These are phyloP conservation scores for Pseudogymnoascus sp. DNA, from an alignment of 2,329 filamentous ascomycete species.

Conservation along the genomic window DNA sequence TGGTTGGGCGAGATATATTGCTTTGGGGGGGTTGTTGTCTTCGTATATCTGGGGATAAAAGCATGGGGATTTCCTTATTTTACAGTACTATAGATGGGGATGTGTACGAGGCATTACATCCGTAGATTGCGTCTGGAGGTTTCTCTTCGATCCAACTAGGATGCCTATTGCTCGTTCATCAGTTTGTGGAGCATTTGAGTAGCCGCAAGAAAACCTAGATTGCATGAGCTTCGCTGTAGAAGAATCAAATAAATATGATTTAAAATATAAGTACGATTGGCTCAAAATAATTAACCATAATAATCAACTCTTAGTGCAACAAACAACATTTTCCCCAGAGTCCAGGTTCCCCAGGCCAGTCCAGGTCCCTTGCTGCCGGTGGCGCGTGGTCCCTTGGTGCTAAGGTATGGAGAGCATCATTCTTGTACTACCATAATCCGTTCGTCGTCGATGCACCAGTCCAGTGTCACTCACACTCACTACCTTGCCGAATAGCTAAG, in stretches of 20 bases:
- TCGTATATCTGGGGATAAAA: not conserved
- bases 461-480: not conserved
- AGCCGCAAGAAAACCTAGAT: conserved; percentile 1
- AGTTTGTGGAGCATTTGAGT: not conserved
- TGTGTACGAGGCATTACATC: not conserved
- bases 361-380: not conserved
- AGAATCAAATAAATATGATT: not conserved
- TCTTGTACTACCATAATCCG: not conserved
- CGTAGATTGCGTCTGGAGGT: not conserved
- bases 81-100: not conserved
- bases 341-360: not conserved
- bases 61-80: not conserved
- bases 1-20: conserved; percentile 7
- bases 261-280: not conserved
- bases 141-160: not conserved
- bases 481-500: not conserved
- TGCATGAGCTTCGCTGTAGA: not conserved
- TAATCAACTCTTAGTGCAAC: not conserved
- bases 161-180: not conserved
- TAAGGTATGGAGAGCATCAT: not conserved
- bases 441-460: not conserved
- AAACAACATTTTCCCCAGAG: not conserved
- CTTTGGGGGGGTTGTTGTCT: not conserved
- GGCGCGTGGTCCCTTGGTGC: not conserved
- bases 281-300: not conserved